A percentile compares a stretch with the other conserved stretches of the same genome.
Evolutionary conservation across 257 asterid genomes (phyloP).

Genomic region (Cinchona pubescens): DNA sequence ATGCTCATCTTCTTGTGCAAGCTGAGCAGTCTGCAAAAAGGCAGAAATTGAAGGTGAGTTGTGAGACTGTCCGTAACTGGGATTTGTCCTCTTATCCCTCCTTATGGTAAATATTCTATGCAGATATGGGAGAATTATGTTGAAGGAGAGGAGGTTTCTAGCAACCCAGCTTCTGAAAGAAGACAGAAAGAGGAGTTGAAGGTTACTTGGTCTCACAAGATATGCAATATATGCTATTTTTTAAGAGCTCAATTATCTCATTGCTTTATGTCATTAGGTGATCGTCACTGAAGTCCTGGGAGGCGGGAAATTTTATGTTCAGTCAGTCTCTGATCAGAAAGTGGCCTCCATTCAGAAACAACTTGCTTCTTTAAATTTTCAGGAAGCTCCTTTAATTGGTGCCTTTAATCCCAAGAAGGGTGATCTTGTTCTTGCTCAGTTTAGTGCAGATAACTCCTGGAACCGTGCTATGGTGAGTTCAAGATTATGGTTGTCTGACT

Average conservation of each 20-base stretch:
- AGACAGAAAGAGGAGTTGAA: constrained; percentile 30
- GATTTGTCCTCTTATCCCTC: not conserved
- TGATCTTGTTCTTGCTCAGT: constrained; percentile 81
- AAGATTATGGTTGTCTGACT: not conserved
- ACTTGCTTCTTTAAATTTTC: constrained; percentile 72
- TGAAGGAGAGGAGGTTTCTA: constrained; percentile 34
- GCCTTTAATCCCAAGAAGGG: constrained; percentile 88
- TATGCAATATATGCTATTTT: not conserved
- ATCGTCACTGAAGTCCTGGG: constrained; percentile 82
- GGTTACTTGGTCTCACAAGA: constrained; percentile 3
- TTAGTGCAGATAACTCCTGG: constrained; percentile 91
- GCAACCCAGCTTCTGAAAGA: constrained; percentile 21
- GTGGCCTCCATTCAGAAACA: constrained; percentile 75
- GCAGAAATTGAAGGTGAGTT: constrained; percentile 83
- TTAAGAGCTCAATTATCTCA: not conserved
- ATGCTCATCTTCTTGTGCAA: constrained; percentile 76
- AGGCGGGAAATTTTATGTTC: constrained; percentile 89
- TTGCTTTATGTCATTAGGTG: constrained; percentile 40
- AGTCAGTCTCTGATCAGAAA: constrained; percentile 79
- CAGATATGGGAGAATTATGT: constrained; percentile 39
- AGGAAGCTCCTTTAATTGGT: constrained; percentile 82
- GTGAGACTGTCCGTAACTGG: not conserved
- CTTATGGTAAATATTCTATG: not conserved
- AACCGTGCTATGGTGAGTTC: constrained; percentile 91
- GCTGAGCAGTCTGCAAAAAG: constrained; percentile 92